Percentiles rank a stretch among this genome's conserved stretches.
Conservation (phyloP, 345 rosid species). For the Pistacia atlantica region DNA sequence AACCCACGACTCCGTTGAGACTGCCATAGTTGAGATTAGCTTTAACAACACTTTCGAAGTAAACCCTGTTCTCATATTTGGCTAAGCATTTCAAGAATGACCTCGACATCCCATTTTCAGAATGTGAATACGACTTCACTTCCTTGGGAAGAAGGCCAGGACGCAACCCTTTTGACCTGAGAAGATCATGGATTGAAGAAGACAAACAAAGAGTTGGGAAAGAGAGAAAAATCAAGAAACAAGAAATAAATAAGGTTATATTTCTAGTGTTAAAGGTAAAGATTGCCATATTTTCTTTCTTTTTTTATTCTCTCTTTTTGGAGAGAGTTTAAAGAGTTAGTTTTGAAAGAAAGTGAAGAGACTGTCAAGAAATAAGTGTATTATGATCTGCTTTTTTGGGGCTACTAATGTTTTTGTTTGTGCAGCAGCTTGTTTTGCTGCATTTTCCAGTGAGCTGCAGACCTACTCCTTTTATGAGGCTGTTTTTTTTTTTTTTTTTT, state of each 20-base stretch:
- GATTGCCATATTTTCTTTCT: slow-evolving; percentile 22
- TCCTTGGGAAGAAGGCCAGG: slow-evolving; percentile 79
- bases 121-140: slow-evolving; percentile 63
- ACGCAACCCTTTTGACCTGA: slow-evolving; percentile 74
- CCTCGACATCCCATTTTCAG: slow-evolving; percentile 68
- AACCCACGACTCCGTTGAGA: too few relatives aligned
- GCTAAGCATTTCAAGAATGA: slow-evolving; percentile 67
- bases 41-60: too few relatives aligned
- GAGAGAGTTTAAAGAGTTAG: neutral
- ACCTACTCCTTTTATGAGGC: too few relatives aligned
- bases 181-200: slow-evolving; percentile 71
- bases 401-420: too few relatives aligned
- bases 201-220: neutral
- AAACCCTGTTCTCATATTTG: slow-evolving; percentile 31
- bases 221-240: slow-evolving; percentile 9
- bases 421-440: too few relatives aligned
- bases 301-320: too few relatives aligned
- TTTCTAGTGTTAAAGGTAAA: slow-evolving; percentile 23
- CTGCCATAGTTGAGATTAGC: too few relatives aligned
- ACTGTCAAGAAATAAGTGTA: slow-evolving; percentile 19
- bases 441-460: too few relatives aligned
- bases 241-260: slow-evolving; percentile 12
- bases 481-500: too few relatives aligned
- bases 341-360: slow-evolving; percentile 28
- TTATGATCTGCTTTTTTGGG: neutral